Evolutionary conservation across 129 eudicot genomes (phyloP), one percentile per base, ranked within the genome.

Genomic region (Pseudognaphalium luteoalbum): DNA sequence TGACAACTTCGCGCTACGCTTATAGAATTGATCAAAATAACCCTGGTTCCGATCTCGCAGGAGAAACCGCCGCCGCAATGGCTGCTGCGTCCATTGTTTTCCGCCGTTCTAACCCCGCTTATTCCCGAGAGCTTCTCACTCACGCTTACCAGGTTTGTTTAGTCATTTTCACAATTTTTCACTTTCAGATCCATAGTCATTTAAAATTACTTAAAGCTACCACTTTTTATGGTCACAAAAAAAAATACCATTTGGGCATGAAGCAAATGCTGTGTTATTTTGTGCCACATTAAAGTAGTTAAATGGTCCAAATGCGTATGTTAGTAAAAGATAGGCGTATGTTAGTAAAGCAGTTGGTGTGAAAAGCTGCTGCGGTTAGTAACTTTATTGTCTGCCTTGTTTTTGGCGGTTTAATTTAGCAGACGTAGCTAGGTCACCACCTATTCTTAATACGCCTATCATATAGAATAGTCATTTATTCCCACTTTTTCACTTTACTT

Each of bases 31-130:
- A 89, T 47, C 80, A 87, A 75, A 77, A 81, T 32, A 78, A 89
- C 78, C 97, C 97, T 2, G 97, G 97, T 20, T 75, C 97, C 0
- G 97, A 92, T 5, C 88, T 92, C 4, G 93, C 91, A 4, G 97
- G 88, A 42, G 97, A 92, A 78, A 89, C 93, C 5, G 93, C 97
- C 2, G 96, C 97, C 0, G 97, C 97, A 6, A 64, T 92, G 86
- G 96, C 97, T 0, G 93, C 97, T 0, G 93, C 96, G 5, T 62
- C 93, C 5, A 87, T 92, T 28, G 83, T 85, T 67, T 92, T 92
- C 78, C 89, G 81, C 37, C 80, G 66, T 74, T 76, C 90, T 2
- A 84, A 92, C 81, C 88, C 88, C 0, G 80, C 73, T 19, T 92
- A 92, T 63, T 81, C 97, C 7, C 66, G 67, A 65, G 76, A 80